phyloP scores from a whole-genome alignment of 164 flowering plant genomes.

The Vitis riparia region DNA sequence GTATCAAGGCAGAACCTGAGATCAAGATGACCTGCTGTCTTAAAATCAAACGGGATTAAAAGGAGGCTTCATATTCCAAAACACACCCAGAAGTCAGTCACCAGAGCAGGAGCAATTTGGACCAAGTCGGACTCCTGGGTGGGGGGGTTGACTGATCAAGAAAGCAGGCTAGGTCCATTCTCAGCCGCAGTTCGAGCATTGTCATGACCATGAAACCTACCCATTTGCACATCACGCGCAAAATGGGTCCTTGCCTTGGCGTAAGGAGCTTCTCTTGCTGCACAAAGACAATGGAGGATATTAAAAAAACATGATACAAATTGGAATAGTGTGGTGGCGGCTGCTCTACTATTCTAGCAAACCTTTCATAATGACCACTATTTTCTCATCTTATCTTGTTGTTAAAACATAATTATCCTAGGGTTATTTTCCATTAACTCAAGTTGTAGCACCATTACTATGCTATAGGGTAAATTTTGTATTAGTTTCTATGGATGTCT shows the following conservation, averaged over 20 bases:
- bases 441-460: no score
- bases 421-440: no score
- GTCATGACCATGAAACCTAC: constrained; percentile 54
- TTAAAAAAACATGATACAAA: no score
- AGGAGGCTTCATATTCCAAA: no score
- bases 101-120: background rate
- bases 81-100: background rate
- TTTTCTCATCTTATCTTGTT: background rate
- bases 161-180: constrained; percentile 82
- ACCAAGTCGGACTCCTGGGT: background rate
- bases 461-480: no score
- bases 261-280: constrained; percentile 98
- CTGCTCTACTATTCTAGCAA: background rate
- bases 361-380: background rate
- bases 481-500: background rate
- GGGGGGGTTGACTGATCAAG: constrained; percentile 30
- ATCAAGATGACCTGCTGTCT: background rate
- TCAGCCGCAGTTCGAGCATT: constrained; percentile 68
- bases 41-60: background rate
- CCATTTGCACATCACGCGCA: constrained; percentile 84
- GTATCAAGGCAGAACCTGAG: background rate
- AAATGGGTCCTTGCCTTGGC: constrained; percentile 92
- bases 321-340: background rate
- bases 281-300: background rate
- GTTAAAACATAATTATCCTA: no score